phyloP scores from a whole-genome alignment of 495 filamentous ascomycete species.

The Emericellopsis terricola region DNA sequence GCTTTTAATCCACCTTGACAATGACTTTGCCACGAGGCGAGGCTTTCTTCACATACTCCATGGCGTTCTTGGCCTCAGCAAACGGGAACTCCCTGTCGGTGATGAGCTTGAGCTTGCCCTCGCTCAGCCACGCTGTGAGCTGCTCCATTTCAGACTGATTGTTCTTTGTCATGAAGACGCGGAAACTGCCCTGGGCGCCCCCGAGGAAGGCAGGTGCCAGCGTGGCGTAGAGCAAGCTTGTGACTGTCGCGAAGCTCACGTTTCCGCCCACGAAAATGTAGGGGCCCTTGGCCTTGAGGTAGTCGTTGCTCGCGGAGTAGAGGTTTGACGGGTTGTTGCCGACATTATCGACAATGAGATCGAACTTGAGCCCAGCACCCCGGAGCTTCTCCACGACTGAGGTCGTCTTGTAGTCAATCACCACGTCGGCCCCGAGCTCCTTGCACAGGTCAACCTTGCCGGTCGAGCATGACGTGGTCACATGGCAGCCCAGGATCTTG shows the following conservation, averaged over 20 bases:
- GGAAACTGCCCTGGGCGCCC: constrained; percentile 31
- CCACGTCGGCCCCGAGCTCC: constrained; percentile 11
- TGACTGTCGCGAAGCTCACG: neutral
- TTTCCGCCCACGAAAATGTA: constrained; percentile 32
- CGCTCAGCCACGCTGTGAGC: constrained; percentile 21
- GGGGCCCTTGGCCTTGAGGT: constrained; percentile 22
- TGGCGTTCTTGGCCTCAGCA: constrained; percentile 2
- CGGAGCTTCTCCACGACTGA: constrained; percentile 6
- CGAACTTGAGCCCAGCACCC: constrained; percentile 22
- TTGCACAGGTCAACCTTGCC: constrained; percentile 10
- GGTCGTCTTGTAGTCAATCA: constrained; percentile 12
- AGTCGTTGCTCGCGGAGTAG: constrained; percentile 30
- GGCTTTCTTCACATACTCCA: constrained; percentile 3
- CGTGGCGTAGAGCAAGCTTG: constrained; percentile 8
- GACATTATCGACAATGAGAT: constrained; percentile 38
- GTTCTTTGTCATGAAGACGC: constrained; percentile 17
- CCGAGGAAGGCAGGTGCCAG: constrained; percentile 32
- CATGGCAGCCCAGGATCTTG: constrained; percentile 27
- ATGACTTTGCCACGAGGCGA: constrained; percentile 3
- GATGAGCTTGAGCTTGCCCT: constrained; percentile 2
- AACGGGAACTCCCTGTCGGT: constrained; percentile 3
- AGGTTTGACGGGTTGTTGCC: constrained; percentile 19
- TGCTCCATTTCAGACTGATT: constrained; percentile 24
- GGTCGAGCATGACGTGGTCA: constrained; percentile 12
- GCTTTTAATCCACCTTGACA: constrained; percentile 2